These are phyloP conservation scores for Phytophthora quininea DNA, from an alignment of 352 stramenopile genomes.

Conservation along the genomic window DNA sequence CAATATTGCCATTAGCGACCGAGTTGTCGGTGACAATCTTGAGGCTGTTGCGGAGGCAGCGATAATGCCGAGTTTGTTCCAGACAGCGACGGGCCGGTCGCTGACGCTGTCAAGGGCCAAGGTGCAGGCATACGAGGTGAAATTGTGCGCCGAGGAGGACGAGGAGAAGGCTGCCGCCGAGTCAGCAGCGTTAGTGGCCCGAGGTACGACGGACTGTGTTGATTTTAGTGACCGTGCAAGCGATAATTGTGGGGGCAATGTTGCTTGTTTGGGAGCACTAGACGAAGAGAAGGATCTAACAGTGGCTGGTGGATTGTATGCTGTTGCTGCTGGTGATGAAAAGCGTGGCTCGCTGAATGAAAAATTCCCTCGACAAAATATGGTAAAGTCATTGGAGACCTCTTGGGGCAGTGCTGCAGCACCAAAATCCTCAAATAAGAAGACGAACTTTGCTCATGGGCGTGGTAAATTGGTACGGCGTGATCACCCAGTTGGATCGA, in stretches of 20 bases:
- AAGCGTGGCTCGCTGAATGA: too few species aligned
- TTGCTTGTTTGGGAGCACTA: too few species aligned
- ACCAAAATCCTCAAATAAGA: too few species aligned
- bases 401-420: too few species aligned
- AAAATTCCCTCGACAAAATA: too few species aligned
- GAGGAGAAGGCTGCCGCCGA: background rate
- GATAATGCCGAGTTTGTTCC: background rate
- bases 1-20: background rate
- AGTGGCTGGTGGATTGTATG: too few species aligned
- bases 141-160: background rate
- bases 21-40: background rate
- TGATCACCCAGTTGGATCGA: slow-evolving; percentile 1
- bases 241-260: background rate
- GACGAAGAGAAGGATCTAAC: too few species aligned
- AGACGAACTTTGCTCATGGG: too few species aligned
- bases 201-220: background rate
- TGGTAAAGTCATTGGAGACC: too few species aligned
- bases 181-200: background rate
- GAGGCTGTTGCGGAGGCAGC: background rate
- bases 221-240: background rate
- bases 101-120: background rate
- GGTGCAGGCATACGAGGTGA: background rate
- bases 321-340: too few species aligned
- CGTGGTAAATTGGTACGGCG: background rate
- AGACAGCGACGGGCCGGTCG: background rate